Conservation (phyloP, 306 rosid genomes). For the Pterocarpus santalinus region DNA sequence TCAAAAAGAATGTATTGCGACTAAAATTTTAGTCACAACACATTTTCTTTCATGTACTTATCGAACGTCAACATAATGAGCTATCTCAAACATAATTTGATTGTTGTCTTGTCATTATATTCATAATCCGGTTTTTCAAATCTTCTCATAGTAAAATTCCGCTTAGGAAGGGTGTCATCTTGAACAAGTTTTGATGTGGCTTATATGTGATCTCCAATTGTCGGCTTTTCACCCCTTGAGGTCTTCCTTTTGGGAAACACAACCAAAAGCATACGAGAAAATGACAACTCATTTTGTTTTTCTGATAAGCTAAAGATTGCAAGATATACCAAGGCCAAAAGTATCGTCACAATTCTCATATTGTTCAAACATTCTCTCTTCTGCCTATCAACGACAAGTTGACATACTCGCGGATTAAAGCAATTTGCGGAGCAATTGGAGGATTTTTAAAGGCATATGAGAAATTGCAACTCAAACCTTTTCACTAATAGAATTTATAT, state of each 20-base stretch:
- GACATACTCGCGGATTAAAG: too few species aligned
- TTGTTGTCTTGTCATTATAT: constrained; percentile 23
- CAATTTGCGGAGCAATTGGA: background rate
- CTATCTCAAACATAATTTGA: background rate
- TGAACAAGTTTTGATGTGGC: background rate
- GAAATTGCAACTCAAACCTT: background rate
- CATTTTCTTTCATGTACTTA: background rate
- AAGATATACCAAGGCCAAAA: too few species aligned
- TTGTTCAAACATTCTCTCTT: background rate
- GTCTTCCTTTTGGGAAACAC: background rate
- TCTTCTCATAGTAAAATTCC: background rate
- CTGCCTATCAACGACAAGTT: background rate
- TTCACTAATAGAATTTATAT: background rate
- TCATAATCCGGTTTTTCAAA: background rate
- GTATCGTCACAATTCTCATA: background rate
- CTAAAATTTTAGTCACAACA: background rate
- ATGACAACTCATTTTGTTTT: background rate
- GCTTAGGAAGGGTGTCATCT: background rate
- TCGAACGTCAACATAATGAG: background rate
- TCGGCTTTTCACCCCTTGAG: background rate
- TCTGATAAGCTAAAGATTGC: background rate
- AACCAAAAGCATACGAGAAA: background rate
- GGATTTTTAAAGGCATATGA: background rate
- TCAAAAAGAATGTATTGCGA: background rate
- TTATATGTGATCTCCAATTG: background rate